These are phyloP conservation scores for Tolypocladium inflatum DNA, from an alignment of 2,329 filamentous ascomycete genomes.

Conservation along the genomic window DNA sequence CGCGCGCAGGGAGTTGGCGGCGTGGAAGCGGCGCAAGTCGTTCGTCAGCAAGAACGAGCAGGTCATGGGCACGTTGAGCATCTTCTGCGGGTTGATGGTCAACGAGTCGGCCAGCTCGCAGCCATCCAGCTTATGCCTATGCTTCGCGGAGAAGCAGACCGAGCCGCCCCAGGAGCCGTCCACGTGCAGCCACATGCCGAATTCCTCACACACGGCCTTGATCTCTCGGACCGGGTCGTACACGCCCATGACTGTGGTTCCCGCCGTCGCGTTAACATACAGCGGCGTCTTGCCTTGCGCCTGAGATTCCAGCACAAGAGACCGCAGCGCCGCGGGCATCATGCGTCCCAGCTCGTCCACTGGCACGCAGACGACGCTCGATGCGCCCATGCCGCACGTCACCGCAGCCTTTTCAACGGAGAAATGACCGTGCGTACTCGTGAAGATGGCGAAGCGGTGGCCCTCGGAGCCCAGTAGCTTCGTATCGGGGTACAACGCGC, in stretches of 20 bases:
- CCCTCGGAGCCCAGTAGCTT: slow-evolving; percentile 61
- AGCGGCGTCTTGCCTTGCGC: slow-evolving; percentile 67
- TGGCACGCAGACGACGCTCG: slow-evolving; percentile 61
- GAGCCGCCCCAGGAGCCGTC: slow-evolving; percentile 86
- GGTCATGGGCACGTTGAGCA: slow-evolving; percentile 84
- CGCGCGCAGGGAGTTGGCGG: slow-evolving; percentile 75
- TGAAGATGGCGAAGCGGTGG: slow-evolving; percentile 73
- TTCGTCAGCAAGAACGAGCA: slow-evolving; percentile 78
- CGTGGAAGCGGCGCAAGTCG: slow-evolving; percentile 68
- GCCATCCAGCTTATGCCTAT: slow-evolving; percentile 57
- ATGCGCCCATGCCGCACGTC: slow-evolving; percentile 71
- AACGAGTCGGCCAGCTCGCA: slow-evolving; percentile 67
- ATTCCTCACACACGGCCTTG: slow-evolving; percentile 55
- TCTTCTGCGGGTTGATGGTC: slow-evolving; percentile 91
- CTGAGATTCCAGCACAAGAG: slow-evolving; percentile 52
- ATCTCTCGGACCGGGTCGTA: slow-evolving; percentile 73
- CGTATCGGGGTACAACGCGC: slow-evolving; percentile 69
- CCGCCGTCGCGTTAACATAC: slow-evolving; percentile 90
- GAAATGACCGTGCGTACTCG: slow-evolving; percentile 83
- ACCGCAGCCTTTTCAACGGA: slow-evolving; percentile 86
- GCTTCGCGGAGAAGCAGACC: slow-evolving; percentile 63
- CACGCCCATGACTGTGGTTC: slow-evolving; percentile 83
- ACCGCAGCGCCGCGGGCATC: slow-evolving; percentile 53
- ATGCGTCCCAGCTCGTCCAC: slow-evolving; percentile 67
- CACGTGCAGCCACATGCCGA: slow-evolving; percentile 82